Base-by-base conservation (phyloP, 192 early-diverging fungal genomes). In the Chytriomyces sp. region DNA sequence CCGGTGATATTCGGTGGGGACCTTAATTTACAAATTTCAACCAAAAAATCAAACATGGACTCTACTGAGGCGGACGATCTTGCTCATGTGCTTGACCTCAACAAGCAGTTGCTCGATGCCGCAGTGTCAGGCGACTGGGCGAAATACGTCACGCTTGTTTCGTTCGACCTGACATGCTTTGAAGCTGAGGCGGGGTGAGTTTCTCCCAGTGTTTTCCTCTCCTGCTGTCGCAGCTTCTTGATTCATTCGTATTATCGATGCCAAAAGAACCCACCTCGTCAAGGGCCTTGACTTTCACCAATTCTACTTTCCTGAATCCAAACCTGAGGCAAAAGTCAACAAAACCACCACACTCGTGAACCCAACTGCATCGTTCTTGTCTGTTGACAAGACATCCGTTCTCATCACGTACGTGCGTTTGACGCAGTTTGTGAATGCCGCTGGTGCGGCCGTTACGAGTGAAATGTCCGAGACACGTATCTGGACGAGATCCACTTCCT, bases 281-380 rank as follows among this genome's bases (percentile, higher is more conserved):
- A 64, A 77, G 61, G 85, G 85, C 44, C 71, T 84, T 1, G 77
- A 75, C 18, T 86, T 86, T 69, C 85, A 86, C 80, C 76, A 80
- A 48, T 84, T 79, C 79, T 86, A 79, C 79, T 86, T 86, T 67
- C 69, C 76, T 7, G 49, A 65, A 13, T 13, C 24, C 5, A 59
- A 50, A 5, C 73, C 76, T 35, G 24, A 53, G 0, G 20, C 43
- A 28, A 9, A 23, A 28, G 50, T 69, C 75, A 24, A 75, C 71
- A 63, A 78, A 63, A 45, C 45, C 6, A 78, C 77, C 5, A 78
- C 77, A 13, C 47, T 84, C 13, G 80, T 78, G 26, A 76, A 79
- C 43, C 83, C 83, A 6, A n/a, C 57, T 7, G 80, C 82, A n/a
- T 48, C 67, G 1, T 66, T 84, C 48, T 69, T 85, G 28, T 77